Conservation (phyloP, 2,329 filamentous ascomycete species). For the Penicillium thymicola region DNA sequence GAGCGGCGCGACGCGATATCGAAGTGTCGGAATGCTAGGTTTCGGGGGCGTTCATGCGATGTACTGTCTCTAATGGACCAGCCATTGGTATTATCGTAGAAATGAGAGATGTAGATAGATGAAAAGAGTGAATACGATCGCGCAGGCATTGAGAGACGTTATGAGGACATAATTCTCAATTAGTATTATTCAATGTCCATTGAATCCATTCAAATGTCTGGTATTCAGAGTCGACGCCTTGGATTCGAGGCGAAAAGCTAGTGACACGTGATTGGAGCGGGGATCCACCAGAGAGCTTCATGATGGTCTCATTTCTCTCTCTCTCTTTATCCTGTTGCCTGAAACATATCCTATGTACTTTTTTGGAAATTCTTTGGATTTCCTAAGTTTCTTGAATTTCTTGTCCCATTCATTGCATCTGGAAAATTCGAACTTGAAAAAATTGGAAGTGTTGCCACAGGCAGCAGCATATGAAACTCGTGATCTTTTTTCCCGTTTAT, state of each 20-base stretch:
- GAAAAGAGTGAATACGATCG: background rate
- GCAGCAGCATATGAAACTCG: constrained; percentile 14
- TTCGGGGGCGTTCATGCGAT: constrained; percentile 12
- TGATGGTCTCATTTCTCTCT: background rate
- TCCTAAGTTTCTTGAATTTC: background rate
- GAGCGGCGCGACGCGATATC: background rate
- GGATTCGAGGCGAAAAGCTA: background rate
- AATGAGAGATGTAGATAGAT: background rate
- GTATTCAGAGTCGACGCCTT: background rate
- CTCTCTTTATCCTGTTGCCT: constrained; percentile 27
- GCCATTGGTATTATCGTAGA: constrained; percentile 17
- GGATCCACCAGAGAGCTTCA: constrained; percentile 7
- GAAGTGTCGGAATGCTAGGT: constrained; percentile 7
- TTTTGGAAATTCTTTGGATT: too few species aligned
- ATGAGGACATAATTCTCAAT: background rate
- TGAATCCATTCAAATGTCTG: background rate
- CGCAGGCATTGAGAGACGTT: background rate
- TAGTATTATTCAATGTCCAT: background rate
- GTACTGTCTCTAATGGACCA: constrained; percentile 8
- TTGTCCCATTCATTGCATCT: constrained; percentile 9
- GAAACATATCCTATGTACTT: background rate
- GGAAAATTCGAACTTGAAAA: background rate
- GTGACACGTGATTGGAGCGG: constrained; percentile 12
- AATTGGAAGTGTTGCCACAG: constrained; percentile 6
- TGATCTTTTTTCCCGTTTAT: background rate